Conservation (phyloP, 192 early-diverging fungal genomes). For the Umbelopsis vinacea region DNA sequence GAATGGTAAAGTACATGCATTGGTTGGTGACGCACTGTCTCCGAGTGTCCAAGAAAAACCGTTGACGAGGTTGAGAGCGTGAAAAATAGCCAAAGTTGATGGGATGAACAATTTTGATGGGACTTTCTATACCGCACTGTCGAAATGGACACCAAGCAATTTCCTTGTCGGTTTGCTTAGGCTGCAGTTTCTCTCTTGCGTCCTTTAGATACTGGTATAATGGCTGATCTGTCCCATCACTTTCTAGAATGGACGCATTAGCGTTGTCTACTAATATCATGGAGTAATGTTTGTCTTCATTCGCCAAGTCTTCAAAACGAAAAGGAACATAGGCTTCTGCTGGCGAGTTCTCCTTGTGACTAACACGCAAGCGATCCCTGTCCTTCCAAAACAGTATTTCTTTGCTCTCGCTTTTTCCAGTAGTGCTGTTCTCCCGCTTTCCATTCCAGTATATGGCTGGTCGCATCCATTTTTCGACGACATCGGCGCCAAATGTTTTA, state of each 20-base stretch:
- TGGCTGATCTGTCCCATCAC: constrained; percentile 30
- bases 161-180: constrained; percentile 41
- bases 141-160: constrained; percentile 56
- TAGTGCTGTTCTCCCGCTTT: constrained; percentile 48
- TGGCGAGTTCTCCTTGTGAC: constrained; percentile 58
- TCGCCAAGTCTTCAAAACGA: constrained; percentile 5
- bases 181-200: constrained; percentile 51
- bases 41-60: constrained; percentile 56
- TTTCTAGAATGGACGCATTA: constrained; percentile 46
- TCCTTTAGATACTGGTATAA: constrained; percentile 55
- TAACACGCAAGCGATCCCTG: constrained; percentile 48
- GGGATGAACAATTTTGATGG: constrained; percentile 59
- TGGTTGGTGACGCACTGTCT: constrained; percentile 57
- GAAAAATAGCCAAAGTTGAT: constrained; percentile 64
- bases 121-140: constrained; percentile 53
- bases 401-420: constrained; percentile 34
- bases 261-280: constrained; percentile 61
- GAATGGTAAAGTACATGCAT: constrained; percentile 60
- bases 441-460: constrained; percentile 66
- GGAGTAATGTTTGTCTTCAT: constrained; percentile 42
- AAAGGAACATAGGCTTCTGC: constrained; percentile 60
- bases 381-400: constrained; percentile 50
- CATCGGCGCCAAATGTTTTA: constrained; percentile 43
- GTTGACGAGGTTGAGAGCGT: constrained; percentile 54
- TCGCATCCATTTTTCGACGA: constrained; percentile 46